Conservation (phyloP, 495 filamentous ascomycete species). For the Cercophora newfieldiana region DNA sequence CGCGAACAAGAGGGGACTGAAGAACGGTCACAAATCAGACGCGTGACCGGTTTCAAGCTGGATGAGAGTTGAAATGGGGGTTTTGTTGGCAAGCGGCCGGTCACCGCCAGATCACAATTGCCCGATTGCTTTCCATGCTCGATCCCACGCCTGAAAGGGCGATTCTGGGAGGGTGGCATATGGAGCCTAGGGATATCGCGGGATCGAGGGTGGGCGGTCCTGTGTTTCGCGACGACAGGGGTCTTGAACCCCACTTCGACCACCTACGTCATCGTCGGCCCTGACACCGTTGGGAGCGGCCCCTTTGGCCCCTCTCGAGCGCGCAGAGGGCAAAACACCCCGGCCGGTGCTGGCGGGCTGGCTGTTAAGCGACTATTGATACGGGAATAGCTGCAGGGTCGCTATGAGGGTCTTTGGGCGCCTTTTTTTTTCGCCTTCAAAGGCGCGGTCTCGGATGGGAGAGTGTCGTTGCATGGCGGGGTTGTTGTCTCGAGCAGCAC, state of each 20-base stretch:
- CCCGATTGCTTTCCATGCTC: neutral
- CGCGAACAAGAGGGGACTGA: neutral
- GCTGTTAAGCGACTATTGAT: neutral
- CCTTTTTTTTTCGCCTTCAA: neutral
- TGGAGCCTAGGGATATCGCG: conserved; percentile 1
- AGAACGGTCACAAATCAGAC: neutral
- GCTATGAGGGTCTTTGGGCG: neutral
- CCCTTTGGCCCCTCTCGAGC: neutral
- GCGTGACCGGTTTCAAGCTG: conserved; percentile 11
- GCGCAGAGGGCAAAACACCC: neutral
- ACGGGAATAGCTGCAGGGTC: neutral
- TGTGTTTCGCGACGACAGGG: conserved; percentile 16
- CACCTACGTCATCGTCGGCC: conserved; percentile 30
- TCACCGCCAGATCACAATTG: conserved; percentile 8
- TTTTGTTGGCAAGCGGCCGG: neutral
- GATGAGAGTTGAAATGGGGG: neutral
- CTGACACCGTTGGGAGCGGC: neutral
- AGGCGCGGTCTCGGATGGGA: neutral
- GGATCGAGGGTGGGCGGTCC: conserved; percentile 3
- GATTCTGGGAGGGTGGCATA: conserved; percentile 1
- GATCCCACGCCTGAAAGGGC: conserved; percentile 15
- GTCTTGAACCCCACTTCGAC: conserved; percentile 23
- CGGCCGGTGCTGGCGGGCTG: neutral
- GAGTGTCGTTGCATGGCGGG: neutral
- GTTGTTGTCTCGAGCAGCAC: too few relatives aligned